Evolutionary conservation across 2,329 filamentous ascomycete species (phyloP).

Genomic region (Periglandula ipomoeae): DNA sequence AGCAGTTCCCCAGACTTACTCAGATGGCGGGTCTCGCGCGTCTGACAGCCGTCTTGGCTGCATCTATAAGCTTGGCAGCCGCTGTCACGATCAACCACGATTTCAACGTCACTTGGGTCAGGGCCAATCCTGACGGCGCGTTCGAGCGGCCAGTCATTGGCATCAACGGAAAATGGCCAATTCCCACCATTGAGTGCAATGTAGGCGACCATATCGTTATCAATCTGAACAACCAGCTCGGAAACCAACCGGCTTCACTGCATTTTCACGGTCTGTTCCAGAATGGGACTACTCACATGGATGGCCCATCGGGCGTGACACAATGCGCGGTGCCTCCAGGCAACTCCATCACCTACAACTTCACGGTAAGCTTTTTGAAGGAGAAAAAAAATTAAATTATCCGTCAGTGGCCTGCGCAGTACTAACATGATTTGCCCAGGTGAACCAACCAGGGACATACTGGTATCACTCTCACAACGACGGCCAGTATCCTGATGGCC

Average conservation of each 20-base stretch:
- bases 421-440: constrained; percentile 23
- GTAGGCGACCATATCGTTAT: constrained; percentile 54
- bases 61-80: constrained; percentile 11
- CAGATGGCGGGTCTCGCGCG: constrained; percentile 13
- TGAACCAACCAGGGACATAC: constrained; percentile 62
- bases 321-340: constrained; percentile 61
- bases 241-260: constrained; percentile 53
- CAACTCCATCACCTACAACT: constrained; percentile 58
- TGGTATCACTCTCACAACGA: constrained; percentile 69
- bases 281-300: constrained; percentile 60
- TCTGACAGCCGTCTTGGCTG: constrained; percentile 10
- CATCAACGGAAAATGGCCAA: constrained; percentile 69
- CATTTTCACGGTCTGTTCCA: constrained; percentile 66
- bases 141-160: constrained; percentile 59
- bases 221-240: constrained; percentile 49
- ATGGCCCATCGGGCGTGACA: constrained; percentile 56
- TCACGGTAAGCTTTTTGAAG: constrained; percentile 38
- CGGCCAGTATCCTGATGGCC: constrained; percentile 62
- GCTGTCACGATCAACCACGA: constrained; percentile 47
- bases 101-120: constrained; percentile 64
- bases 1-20: background rate
- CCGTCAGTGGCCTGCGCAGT: background rate
- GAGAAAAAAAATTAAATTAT: background rate
- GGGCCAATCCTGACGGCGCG: constrained; percentile 60
- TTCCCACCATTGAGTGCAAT: constrained; percentile 54